These are phyloP conservation scores for Fusarium verticillioides DNA, from an alignment of 2,329 filamentous ascomycete genomes.

Conservation along the genomic window DNA sequence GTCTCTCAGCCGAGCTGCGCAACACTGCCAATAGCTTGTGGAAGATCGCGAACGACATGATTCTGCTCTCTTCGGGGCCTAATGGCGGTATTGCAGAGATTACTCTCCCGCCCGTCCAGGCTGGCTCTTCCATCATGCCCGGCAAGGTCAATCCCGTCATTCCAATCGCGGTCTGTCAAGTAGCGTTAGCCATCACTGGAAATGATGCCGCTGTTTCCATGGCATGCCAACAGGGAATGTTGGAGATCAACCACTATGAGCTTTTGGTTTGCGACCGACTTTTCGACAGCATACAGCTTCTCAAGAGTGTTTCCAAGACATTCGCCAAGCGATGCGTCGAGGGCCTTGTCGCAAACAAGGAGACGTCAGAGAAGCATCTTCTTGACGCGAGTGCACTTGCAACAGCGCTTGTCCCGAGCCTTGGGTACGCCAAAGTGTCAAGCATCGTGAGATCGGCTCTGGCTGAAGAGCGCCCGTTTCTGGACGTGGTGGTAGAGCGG, in stretches of 20 bases:
- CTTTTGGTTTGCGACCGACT: neutral
- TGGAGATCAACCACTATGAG: conserved; percentile 11
- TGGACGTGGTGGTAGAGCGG: conserved; percentile 2
- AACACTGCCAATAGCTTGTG: conserved; percentile 9
- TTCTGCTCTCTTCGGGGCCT: neutral
- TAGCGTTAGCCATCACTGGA: neutral
- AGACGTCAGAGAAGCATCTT: conserved; percentile 1
- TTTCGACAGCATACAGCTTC: neutral
- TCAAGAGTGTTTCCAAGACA: neutral
- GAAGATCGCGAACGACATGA: conserved; percentile 13
- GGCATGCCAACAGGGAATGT: conserved; percentile 4
- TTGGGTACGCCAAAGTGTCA: conserved; percentile 1
- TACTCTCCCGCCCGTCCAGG: neutral
- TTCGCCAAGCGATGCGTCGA: conserved; percentile 3
- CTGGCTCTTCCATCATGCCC: conserved; percentile 5
- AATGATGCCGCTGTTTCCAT: neutral
- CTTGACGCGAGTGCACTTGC: conserved; percentile 3
- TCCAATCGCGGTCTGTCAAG: conserved; percentile 1
- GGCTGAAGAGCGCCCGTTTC: neutral
- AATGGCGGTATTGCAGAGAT: conserved; percentile 2
- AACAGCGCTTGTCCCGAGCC: conserved; percentile 6
- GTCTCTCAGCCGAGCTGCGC: neutral
- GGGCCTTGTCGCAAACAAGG: conserved; percentile 2
- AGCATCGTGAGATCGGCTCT: conserved; percentile 4
- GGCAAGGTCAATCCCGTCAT: conserved; percentile 9